Base-by-base conservation (phyloP, 768 basidiomycete genomes). In the Leccinum fibrillosum region DNA sequence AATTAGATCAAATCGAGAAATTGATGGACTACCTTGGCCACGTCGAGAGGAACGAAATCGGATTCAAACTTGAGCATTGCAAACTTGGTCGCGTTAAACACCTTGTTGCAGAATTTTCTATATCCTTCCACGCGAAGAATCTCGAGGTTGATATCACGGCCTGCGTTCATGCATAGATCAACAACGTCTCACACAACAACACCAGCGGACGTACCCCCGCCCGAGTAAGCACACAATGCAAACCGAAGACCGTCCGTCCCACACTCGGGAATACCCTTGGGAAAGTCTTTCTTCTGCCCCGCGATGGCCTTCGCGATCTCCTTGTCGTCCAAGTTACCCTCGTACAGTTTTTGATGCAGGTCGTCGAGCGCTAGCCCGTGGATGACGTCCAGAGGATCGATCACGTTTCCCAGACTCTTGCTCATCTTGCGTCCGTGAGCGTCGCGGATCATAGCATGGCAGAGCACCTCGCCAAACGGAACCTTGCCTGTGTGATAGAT, bases 51-150 rank as follows among this genome's bases (percentile, higher is more conserved):
- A 30, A 88, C 84, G 65, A 97, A 98, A 44, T 79, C 74, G 39
- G 85, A 85, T 56, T 94, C 94, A 32, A 99, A 79, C 77, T 96
- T 96, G 72, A 98, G 85, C 90, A 98, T 94, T 17, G 95, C 96
- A 66, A 99, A 98, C 74, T 95, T 95, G 50, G 94, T 98, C 1
- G 97, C 96, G 69, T 99, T 99, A 82, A 96, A 98, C 28, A 98
- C 86, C 79, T 98, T 98, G 79, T 99, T 99, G 79, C 97, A 98
- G 80, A 99, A 99, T 75, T 98, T 98, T 74, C 97, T 86, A 74
- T 98, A 98, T 2, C 95, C 97, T 75, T 98, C 95, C 32, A 98
- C 94, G 53, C 94, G 88, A 61, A 93, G 75, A 64, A 98, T 94
- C 70, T 98, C 94, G 60, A 99, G 78, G 72, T 98, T 97, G 77